Evolutionary conservation across 2,329 filamentous ascomycete genomes (phyloP).

Genomic region (Ciborinia camelliae): DNA sequence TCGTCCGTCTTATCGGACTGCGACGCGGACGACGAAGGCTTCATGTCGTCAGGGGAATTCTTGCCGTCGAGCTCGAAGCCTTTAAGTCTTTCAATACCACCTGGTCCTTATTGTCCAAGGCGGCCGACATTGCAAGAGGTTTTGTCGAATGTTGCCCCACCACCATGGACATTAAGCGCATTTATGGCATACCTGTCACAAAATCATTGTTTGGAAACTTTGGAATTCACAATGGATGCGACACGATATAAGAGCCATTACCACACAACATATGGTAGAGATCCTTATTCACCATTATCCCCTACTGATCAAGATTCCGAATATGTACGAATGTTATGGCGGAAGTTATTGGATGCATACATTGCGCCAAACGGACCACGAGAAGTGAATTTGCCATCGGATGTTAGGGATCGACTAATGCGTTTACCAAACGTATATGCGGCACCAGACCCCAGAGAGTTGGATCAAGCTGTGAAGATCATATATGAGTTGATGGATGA

Average conservation of each 20-base stretch:
- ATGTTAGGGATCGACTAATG: conserved; percentile 78
- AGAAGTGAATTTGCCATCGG: conserved; percentile 86
- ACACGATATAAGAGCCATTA: conserved; percentile 66
- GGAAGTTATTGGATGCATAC: conserved; percentile 83
- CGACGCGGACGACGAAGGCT: conserved; percentile 48
- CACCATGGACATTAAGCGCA: conserved; percentile 85
- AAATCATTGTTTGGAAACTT: conserved; percentile 92
- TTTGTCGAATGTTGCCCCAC: conserved; percentile 76
- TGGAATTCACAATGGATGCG: conserved; percentile 95
- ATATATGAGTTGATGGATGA: conserved; percentile 98
- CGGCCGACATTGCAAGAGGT: conserved; percentile 82
- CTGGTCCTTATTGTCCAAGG: conserved; percentile 51
- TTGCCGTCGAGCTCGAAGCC: conserved; percentile 41
- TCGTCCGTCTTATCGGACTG: conserved; percentile 40
- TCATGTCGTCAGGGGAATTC: conserved; percentile 47
- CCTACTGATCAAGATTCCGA: conserved; percentile 36
- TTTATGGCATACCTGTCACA: conserved; percentile 97
- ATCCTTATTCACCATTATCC: conserved; percentile 42
- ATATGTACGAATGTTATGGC: conserved; percentile 79
- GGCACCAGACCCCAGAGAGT: conserved; percentile 68
- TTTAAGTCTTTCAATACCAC: conserved; percentile 44
- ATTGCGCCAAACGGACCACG: conserved; percentile 80
- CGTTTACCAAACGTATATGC: conserved; percentile 55
- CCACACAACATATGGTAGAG: conserved; percentile 42
- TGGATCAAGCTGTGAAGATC: conserved; percentile 81